These are phyloP conservation scores for Candida silvatica DNA, from an alignment of 805 yeast genomes.

Conservation along the genomic window DNA sequence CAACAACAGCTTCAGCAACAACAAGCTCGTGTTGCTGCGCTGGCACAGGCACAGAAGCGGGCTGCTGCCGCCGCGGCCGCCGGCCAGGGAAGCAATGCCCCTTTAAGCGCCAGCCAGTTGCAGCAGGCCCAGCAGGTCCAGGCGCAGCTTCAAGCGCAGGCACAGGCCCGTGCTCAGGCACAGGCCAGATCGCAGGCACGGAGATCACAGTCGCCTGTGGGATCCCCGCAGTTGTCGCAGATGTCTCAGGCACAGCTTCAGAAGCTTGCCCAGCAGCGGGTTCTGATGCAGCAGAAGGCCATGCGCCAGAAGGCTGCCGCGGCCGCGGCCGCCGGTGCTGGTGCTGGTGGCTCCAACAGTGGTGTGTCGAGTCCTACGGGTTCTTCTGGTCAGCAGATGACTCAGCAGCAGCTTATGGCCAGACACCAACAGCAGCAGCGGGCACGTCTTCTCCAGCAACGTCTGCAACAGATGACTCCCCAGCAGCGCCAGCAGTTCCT, in stretches of 20 bases:
- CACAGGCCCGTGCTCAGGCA: background rate
- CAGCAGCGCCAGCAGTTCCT: conserved; percentile 14
- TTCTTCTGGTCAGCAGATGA: too few species aligned
- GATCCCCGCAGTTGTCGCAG: too few species aligned
- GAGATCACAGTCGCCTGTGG: background rate
- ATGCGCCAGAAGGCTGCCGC: too few species aligned
- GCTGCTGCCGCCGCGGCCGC: background rate
- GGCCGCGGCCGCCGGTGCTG: too few species aligned
- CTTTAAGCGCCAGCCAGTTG: too few species aligned
- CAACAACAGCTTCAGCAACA: conserved; percentile 3
- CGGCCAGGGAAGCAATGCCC: too few species aligned
- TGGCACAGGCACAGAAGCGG: conserved; percentile 1
- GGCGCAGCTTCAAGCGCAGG: conserved; percentile 1
- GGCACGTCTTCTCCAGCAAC: conserved; percentile 3
- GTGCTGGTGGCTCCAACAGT: too few species aligned
- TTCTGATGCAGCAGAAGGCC: conserved; percentile 1
- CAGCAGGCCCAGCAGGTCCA: conserved; percentile 5
- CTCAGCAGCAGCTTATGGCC: conserved; percentile 2
- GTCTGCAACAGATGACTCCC: conserved; percentile 7
- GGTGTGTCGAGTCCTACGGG: too few species aligned
- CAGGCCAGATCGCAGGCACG: background rate
- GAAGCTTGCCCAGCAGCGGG: background rate
- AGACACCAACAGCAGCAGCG: conserved; percentile 6
- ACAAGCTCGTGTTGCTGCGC: background rate
- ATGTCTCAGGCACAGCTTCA: background rate